Conservation (phyloP, 2,329 filamentous ascomycete genomes). For the Tolypocladium tundrense region DNA sequence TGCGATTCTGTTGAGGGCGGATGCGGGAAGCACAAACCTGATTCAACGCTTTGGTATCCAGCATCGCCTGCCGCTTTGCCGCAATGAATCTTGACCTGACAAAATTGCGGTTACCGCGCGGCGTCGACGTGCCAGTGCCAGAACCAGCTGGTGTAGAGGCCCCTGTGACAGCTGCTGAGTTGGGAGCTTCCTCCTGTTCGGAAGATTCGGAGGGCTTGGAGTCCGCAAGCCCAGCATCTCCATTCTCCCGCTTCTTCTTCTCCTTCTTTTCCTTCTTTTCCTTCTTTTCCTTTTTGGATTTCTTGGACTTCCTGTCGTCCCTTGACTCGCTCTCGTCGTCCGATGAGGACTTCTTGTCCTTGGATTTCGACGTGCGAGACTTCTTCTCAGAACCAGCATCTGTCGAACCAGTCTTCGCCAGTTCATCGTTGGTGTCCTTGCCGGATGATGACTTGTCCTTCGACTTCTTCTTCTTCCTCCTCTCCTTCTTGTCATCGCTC, state of each 20-base stretch:
- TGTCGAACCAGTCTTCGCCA: neutral
- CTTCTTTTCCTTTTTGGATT: constrained; percentile 30
- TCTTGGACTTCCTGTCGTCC: constrained; percentile 19
- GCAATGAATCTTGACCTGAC: constrained; percentile 76
- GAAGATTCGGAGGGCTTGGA: constrained; percentile 6
- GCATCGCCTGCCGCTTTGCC: constrained; percentile 74
- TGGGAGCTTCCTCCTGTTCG: constrained; percentile 5
- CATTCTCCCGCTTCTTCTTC: constrained; percentile 34
- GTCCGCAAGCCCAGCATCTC: constrained; percentile 17
- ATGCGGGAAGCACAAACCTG: constrained; percentile 49
- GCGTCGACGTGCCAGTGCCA: constrained; percentile 34
- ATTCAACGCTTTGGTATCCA: constrained; percentile 73
- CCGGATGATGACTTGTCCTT: constrained; percentile 21
- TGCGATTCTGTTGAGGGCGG: neutral
- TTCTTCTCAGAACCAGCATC: constrained; percentile 8
- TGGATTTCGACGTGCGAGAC: constrained; percentile 5
- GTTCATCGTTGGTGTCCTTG: constrained; percentile 14
- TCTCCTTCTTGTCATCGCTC: constrained; percentile 9
- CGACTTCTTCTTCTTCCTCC: constrained; percentile 20
- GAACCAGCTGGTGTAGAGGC: constrained; percentile 28
- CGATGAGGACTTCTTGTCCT: constrained; percentile 7
- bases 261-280: constrained; percentile 35
- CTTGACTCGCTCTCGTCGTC: constrained; percentile 5
- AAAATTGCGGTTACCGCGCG: constrained; percentile 53
- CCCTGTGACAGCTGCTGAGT: constrained; percentile 21